Conservation (phyloP, 2,329 filamentous ascomycete species). For the Pezicula carpinea region DNA sequence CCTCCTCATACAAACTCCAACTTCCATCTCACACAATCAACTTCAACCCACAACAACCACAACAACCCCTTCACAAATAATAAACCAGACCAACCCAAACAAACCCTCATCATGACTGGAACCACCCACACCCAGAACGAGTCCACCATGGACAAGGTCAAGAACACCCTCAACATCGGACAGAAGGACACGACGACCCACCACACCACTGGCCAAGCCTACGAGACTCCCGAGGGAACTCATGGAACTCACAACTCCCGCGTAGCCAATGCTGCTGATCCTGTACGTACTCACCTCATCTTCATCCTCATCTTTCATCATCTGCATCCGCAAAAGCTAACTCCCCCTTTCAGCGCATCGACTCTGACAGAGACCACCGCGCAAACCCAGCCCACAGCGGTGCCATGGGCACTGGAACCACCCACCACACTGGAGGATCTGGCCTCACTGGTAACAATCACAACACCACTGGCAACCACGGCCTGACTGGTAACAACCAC, state of each 20-base stretch:
- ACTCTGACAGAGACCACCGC: slow-evolving; percentile 41
- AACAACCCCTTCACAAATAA: not conserved
- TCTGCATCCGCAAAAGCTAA: slow-evolving; percentile 33
- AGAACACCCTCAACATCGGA: slow-evolving; percentile 37
- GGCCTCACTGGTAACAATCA: slow-evolving; percentile 17
- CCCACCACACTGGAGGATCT: not conserved
- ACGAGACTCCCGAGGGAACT: slow-evolving; percentile 7
- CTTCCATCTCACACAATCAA: not conserved
- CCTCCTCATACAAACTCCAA: too few species aligned
- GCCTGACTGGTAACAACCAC: slow-evolving; percentile 18
- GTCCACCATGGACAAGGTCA: slow-evolving; percentile 6
- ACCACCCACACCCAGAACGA: slow-evolving; percentile 21
- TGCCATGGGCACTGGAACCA: not conserved
- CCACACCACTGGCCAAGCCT: slow-evolving; percentile 10
- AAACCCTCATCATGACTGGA: slow-evolving; percentile 49
- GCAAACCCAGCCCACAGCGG: slow-evolving; percentile 15
- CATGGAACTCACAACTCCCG: not conserved
- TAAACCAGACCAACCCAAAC: not conserved
- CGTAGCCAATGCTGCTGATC: not conserved
- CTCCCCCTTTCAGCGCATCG: slow-evolving; percentile 40
- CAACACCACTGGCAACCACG: slow-evolving; percentile 12
- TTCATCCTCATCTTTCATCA: not conserved
- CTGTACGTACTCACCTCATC: not conserved
- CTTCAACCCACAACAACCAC: not conserved
- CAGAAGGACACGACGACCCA: slow-evolving; percentile 44